phyloP scores from a whole-genome alignment of 106 monocot species.

The Allium cepa region DNA sequence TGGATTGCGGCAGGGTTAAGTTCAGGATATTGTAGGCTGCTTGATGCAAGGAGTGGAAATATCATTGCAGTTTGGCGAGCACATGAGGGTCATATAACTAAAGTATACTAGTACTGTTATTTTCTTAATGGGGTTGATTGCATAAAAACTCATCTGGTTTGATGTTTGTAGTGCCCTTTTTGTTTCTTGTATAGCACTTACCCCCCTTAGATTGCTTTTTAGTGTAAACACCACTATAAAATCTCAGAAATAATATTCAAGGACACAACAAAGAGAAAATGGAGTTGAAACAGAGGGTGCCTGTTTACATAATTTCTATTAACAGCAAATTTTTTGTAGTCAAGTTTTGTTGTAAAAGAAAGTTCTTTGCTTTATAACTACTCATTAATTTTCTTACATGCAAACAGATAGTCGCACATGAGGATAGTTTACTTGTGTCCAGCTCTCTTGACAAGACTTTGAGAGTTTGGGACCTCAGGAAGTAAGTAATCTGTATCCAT shows the following conservation, averaged over 20 bases:
- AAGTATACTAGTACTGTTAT: slow-evolving; percentile 22
- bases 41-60: slow-evolving; percentile 78
- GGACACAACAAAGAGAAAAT: too few species aligned
- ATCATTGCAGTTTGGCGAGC: slow-evolving; percentile 77
- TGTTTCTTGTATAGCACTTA: too few species aligned
- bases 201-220: too few species aligned
- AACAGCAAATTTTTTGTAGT: background rate
- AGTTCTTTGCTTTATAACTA: background rate
- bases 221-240: too few species aligned
- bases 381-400: slow-evolving; percentile 6
- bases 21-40: slow-evolving; percentile 85
- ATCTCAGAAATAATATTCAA: too few species aligned
- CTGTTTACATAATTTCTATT: background rate
- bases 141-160: too few species aligned
- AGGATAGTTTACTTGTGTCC: slow-evolving; percentile 87
- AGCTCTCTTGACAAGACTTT: slow-evolving; percentile 94
- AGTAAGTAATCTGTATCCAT: slow-evolving; percentile 22
- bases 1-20: slow-evolving; percentile 71
- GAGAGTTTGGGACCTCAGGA: slow-evolving; percentile 90
- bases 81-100: slow-evolving; percentile 91
- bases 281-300: too few species aligned
- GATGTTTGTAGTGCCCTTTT: too few species aligned
- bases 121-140: too few species aligned
- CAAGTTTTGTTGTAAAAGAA: background rate
- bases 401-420: slow-evolving; percentile 65